A percentile compares a stretch with the other conserved stretches of the same genome.
Conservation (phyloP, 805 yeast species). For the Ogataea kodamae region DNA sequence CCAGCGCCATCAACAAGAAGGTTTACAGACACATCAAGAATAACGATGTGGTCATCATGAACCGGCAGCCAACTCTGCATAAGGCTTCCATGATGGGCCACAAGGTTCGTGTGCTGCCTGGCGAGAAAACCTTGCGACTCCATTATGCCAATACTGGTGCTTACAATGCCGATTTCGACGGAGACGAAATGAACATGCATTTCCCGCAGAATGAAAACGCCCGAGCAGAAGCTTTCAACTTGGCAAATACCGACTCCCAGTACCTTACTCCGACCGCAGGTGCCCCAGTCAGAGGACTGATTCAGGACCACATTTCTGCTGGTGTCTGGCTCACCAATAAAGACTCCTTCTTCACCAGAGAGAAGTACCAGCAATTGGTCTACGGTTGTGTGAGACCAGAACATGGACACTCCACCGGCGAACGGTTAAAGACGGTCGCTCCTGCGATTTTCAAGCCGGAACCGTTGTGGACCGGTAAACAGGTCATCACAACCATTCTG, state of each 20-base stretch:
- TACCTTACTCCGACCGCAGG: constrained; percentile 98
- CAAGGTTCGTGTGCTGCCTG: constrained; percentile 92
- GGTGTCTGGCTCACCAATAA: constrained; percentile 98
- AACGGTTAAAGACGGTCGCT: constrained; percentile 69
- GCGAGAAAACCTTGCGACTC: constrained; percentile 92
- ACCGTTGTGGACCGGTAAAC: constrained; percentile 98
- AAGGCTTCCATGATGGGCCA: constrained; percentile 99
- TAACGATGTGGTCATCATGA: constrained; percentile 95
- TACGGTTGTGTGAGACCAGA: constrained; percentile 96
- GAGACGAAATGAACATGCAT: constrained; percentile 99
- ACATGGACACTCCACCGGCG: constrained; percentile 85
- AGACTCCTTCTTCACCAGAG: constrained; percentile 87
- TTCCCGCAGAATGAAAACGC: constrained; percentile 98
- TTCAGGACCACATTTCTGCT: constrained; percentile 98
- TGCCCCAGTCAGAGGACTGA: constrained; percentile 95
- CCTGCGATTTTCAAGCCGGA: constrained; percentile 86
- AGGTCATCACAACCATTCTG: constrained; percentile 87
- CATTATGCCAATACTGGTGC: constrained; percentile 99
- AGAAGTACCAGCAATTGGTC: constrained; percentile 86
- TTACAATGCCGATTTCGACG: constrained; percentile 97
- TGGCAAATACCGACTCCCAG: constrained; percentile 97
- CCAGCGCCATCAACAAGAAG: constrained; percentile 77
- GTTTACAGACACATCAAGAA: constrained; percentile 93
- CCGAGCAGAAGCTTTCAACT: constrained; percentile 88
- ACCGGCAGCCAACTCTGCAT: constrained; percentile 98